Evolutionary conservation across 768 basidiomycete species (phyloP), one percentile per base, ranked within the genome.

Genomic region (Rhodotorula graminis): DNA sequence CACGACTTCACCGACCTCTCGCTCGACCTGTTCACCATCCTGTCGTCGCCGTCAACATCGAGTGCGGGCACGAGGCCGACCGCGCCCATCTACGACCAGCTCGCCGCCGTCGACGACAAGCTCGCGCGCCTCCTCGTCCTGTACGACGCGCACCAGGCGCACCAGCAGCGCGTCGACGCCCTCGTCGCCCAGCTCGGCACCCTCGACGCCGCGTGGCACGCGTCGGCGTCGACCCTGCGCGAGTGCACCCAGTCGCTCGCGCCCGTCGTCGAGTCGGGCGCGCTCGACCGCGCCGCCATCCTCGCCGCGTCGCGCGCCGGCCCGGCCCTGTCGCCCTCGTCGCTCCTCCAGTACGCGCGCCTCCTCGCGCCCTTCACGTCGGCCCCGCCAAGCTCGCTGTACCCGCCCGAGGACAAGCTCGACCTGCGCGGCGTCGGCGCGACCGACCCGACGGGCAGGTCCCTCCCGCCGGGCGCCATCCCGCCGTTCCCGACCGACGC

Each of bases 401-500:
- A 52, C 64, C 71, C 71, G 37, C 47, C 59, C 12, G 59, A 61
- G 12, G 58, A 59, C 25, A 57, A 46, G 23, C 49, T 60, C 37
- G 37, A 37, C 37, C 37, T 37, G 42, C 60, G 44, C 14, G 42
- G 57, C 1, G 31, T 64, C 21, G 70, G 70, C 47, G 49, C 65
- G 50, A 58, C 61, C 31, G 73, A 74, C 42, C 68, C 71, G 21
- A 73, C 70, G 25, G 74, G 71, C 16, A 21, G 74, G 55, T 65
- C 44, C 2, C 42, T 75, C 27, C 77, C 74, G 7, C 33, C 63
- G 16, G 77, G 77, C 1, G 64, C 66, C 40, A 74, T 78, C 29
- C 77, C 74, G 46, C 77, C 77, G 31, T 78, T 76, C 56, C 77
- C 77, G 44, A 78, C 75, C 23, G 77, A 78, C 66, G 73, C 70